phyloP scores from a whole-genome alignment of 2,329 filamentous ascomycete species.

The Scedosporium apiospermum region DNA sequence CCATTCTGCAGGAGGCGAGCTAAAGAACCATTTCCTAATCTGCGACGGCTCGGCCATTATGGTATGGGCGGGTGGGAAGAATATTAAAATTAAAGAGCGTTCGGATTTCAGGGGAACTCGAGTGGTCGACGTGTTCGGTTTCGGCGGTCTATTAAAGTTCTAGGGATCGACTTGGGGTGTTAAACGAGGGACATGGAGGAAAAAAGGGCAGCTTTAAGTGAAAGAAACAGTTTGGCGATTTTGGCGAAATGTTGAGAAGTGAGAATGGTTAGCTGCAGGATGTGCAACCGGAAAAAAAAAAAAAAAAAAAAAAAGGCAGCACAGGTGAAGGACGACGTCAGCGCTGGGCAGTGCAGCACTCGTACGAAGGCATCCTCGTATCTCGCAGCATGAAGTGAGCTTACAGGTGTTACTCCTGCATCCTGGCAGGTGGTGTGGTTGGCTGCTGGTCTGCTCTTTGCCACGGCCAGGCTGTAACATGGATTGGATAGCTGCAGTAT shows the following conservation, averaged over 20 bases:
- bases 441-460: neutral
- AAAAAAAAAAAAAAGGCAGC: neutral
- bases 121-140: no score
- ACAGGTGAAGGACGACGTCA: neutral
- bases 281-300: neutral
- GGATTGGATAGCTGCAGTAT: no score
- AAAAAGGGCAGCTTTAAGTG: neutral
- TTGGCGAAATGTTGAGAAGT: neutral
- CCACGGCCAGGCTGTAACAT: no score
- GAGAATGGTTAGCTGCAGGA: neutral
- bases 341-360: neutral
- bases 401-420: neutral
- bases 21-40: slow-evolving; percentile 60
- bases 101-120: neutral
- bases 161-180: neutral
- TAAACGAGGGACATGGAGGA: neutral
- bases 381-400: neutral
- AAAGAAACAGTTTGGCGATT: neutral
- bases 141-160: neutral
- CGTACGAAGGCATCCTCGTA: neutral
- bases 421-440: neutral
- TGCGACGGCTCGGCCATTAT: slow-evolving; percentile 45
- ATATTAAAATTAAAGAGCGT: neutral
- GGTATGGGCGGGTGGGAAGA: neutral
- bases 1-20: slow-evolving; percentile 89